phyloP scores from a whole-genome alignment of 2,329 filamentous ascomycete genomes.

The Ambrosiella cleistominuta region DNA sequence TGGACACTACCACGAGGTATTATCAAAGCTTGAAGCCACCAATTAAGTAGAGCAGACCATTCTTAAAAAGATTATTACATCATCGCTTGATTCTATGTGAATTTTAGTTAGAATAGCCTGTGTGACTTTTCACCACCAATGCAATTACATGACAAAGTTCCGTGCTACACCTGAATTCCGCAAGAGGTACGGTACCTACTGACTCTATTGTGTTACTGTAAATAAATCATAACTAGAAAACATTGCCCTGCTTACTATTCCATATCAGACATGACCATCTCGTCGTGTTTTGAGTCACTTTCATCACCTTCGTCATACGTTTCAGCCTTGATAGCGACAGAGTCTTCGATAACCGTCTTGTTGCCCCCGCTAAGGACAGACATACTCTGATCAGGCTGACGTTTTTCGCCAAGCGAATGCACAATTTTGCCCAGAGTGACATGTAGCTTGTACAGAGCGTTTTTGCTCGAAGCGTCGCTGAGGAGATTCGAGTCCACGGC shows the following conservation, averaged over 20 bases:
- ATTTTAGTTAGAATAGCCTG: too few relatives aligned
- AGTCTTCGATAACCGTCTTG: slow-evolving; percentile 1
- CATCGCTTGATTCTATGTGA: too few relatives aligned
- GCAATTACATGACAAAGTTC: too few relatives aligned
- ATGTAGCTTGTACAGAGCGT: slow-evolving; percentile 51
- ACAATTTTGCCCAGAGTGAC: slow-evolving; percentile 50
- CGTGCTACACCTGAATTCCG: too few relatives aligned
- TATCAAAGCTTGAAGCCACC: too few relatives aligned
- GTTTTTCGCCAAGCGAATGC: slow-evolving; percentile 34
- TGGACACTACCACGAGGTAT: too few relatives aligned
- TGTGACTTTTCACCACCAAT: too few relatives aligned
- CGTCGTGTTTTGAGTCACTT: slow-evolving; percentile 11
- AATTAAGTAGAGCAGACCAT: too few relatives aligned
- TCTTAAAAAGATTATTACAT: too few relatives aligned
- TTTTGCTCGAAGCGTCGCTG: slow-evolving; percentile 42
- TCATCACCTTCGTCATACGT: slow-evolving; percentile 8
- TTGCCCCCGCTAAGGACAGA: slow-evolving; percentile 18
- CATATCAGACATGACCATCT: slow-evolving; percentile 7
- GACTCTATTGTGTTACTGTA: too few relatives aligned
- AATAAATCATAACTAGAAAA: too few relatives aligned
- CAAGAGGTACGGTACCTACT: too few relatives aligned
- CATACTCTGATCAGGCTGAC: slow-evolving; percentile 28
- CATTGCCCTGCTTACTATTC: not conserved
- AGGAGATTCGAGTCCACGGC: slow-evolving; percentile 46
- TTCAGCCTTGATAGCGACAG: slow-evolving; percentile 3